Conservation (phyloP, 257 asterid genomes). For the Solanum etuberosum region DNA sequence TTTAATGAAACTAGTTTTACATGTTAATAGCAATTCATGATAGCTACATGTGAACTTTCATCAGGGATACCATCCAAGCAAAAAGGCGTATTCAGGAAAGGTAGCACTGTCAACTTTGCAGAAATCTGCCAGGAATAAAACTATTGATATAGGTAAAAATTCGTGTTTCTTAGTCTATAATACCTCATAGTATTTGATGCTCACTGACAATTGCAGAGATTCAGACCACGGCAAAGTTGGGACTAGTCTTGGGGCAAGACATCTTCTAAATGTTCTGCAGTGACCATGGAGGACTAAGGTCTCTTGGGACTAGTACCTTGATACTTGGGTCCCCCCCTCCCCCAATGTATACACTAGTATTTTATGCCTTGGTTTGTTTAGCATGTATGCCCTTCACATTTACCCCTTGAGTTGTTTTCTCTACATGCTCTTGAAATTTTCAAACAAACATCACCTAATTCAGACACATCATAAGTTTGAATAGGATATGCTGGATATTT, state of each 20-base stretch:
- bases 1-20: background rate
- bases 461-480: background rate
- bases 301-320: background rate
- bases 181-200: background rate
- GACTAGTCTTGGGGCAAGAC: background rate
- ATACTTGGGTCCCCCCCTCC: background rate
- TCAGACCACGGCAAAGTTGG: background rate
- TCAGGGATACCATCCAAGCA: conserved; percentile 63
- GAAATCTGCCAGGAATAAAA: conserved; percentile 68
- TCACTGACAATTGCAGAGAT: background rate
- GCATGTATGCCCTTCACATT: background rate
- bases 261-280: background rate
- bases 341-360: background rate
- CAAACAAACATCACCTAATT: background rate
- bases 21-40: background rate
- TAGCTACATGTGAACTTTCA: background rate
- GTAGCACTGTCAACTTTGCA: conserved; percentile 57
- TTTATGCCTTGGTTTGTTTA: background rate
- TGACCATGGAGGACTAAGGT: background rate
- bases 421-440: background rate
- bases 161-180: background rate
- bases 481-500: background rate
- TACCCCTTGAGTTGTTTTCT: background rate
- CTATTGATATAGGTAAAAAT: conserved; percentile 64
- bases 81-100: conserved; percentile 74